Conservation (phyloP, 225 moss, liverwort and hornwort genomes). For the Ulota crispa region DNA sequence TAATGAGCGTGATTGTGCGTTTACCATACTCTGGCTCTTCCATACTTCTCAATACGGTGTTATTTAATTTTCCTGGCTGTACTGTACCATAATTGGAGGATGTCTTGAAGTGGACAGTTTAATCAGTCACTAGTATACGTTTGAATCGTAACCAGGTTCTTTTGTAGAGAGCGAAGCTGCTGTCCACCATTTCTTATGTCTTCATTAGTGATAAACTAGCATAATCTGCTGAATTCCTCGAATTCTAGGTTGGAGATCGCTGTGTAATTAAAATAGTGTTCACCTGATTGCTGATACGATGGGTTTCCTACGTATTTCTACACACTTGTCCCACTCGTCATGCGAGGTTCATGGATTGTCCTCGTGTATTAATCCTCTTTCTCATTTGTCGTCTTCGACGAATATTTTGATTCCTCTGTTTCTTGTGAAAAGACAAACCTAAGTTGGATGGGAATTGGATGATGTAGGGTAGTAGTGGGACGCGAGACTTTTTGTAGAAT, state of each 20-base stretch:
- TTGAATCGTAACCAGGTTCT: background rate
- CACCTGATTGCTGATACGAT: background rate
- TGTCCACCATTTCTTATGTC: background rate
- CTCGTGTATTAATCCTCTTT: background rate
- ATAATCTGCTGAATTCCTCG: background rate
- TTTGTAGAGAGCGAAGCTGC: background rate
- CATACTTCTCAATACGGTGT: background rate
- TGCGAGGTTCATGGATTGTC: background rate
- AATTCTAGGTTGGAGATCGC: background rate
- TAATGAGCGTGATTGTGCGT: background rate
- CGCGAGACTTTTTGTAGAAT: background rate
- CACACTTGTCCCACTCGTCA: background rate
- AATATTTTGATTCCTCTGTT: background rate
- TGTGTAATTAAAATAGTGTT: background rate
- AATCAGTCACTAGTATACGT: background rate
- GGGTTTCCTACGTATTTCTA: background rate
- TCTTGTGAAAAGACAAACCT: background rate
- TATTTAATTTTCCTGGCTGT: background rate
- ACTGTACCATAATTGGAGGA: constrained; percentile 6
- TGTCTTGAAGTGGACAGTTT: constrained; percentile 1
- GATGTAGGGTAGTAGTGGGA: background rate
- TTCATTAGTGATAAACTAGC: background rate
- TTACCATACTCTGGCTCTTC: background rate
- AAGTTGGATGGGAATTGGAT: background rate
- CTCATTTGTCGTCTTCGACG: background rate